Conservation (phyloP, 164 flowering plant genomes). For the Sextonia rubra region DNA sequence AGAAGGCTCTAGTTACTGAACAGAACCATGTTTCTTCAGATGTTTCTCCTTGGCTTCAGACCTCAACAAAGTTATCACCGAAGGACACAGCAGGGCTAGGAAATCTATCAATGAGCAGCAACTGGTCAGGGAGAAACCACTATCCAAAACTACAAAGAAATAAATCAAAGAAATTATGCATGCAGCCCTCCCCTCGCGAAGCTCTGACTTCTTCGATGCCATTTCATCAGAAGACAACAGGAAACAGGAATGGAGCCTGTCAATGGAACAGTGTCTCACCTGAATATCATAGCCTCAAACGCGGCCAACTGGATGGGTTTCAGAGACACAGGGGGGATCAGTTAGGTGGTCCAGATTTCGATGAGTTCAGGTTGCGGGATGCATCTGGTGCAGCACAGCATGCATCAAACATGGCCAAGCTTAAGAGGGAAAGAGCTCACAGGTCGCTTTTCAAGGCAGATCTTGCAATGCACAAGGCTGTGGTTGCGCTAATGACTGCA, state of each 20-base stretch:
- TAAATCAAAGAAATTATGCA: slow-evolving; percentile 51
- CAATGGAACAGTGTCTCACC: slow-evolving; percentile 40
- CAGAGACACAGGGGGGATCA: slow-evolving; percentile 34
- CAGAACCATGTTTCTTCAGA: slow-evolving; percentile 46
- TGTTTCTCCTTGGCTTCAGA: slow-evolving; percentile 44
- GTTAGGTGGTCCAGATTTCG: slow-evolving; percentile 51
- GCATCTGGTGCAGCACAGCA: slow-evolving; percentile 80
- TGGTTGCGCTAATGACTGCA: slow-evolving; percentile 77
- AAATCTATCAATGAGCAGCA: slow-evolving; percentile 37
- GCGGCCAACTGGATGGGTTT: slow-evolving; percentile 27
- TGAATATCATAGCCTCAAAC: slow-evolving; percentile 42
- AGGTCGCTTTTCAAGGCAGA: slow-evolving; percentile 73
- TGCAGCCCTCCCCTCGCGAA: slow-evolving; percentile 22
- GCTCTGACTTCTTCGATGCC: slow-evolving; percentile 19
- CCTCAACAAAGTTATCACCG: slow-evolving; percentile 50
- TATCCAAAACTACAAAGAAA: slow-evolving; percentile 35
- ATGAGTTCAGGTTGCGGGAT: slow-evolving; percentile 78
- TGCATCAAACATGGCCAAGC: slow-evolving; percentile 70
- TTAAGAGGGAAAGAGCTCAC: slow-evolving; percentile 78
- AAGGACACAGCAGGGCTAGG: slow-evolving; percentile 37
- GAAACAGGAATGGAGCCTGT: slow-evolving; percentile 39
- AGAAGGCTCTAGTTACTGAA: slow-evolving; percentile 31
- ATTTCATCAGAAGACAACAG: slow-evolving; percentile 29
- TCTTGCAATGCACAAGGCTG: slow-evolving; percentile 85
- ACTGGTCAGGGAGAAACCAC: slow-evolving; percentile 47